These are phyloP conservation scores for Casuarina glauca DNA, from an alignment of 306 rosid species.

Conservation along the genomic window DNA sequence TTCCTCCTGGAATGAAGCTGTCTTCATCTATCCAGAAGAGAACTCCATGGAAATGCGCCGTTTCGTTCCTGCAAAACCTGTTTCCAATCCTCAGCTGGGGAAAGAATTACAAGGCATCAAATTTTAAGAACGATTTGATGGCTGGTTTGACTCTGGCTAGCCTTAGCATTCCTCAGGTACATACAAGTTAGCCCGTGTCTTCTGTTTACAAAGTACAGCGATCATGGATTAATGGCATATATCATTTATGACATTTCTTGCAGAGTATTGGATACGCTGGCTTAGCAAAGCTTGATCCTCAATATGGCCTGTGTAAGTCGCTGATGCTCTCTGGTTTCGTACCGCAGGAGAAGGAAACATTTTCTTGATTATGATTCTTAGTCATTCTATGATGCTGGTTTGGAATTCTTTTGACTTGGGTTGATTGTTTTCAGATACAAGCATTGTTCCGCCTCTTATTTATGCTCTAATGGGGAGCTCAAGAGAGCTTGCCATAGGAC, in stretches of 20 bases:
- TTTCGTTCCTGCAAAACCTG: conserved; percentile 37
- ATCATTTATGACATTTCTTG: conserved; percentile 5
- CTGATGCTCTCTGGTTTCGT: conserved; percentile 4
- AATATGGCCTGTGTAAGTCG: conserved; percentile 80
- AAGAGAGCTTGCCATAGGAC: conserved; percentile 91
- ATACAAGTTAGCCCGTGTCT: neutral
- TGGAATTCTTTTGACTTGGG: neutral
- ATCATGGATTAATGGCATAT: too few species aligned
- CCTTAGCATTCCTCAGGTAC: conserved; percentile 89
- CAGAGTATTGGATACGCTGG: conserved; percentile 95
- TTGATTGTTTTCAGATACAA: conserved; percentile 57
- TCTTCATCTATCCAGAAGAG: conserved; percentile 32
- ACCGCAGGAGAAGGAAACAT: neutral
- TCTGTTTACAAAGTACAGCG: neutral
- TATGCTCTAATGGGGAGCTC: conserved; percentile 95
- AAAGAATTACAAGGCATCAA: conserved; percentile 53
- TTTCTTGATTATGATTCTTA: neutral
- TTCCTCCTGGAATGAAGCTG: conserved; percentile 37
- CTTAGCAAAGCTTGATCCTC: conserved; percentile 85
- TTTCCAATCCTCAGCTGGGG: conserved; percentile 80
- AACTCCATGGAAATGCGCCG: conserved; percentile 11
- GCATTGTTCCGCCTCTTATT: conserved; percentile 84
- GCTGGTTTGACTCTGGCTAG: conserved; percentile 92
- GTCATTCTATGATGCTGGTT: neutral
- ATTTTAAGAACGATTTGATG: conserved; percentile 65